Base-by-base conservation (phyloP, 441 rosid species). In the Theobroma grandiflorum region DNA sequence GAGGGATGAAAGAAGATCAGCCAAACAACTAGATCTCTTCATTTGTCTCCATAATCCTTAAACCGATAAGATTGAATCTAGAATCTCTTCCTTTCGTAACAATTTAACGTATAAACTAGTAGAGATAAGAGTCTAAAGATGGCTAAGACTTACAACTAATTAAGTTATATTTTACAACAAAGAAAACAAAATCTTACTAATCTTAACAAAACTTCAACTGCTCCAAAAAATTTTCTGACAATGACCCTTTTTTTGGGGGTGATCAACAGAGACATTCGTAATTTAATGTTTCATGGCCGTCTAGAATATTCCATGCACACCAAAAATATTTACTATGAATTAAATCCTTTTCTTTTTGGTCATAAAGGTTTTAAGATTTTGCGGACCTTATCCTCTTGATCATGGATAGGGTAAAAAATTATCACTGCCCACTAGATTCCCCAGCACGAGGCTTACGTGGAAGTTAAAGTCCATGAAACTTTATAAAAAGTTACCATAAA, bases 61-160 rank as follows among this genome's bases (percentile, higher is more conserved):
- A 72, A n/a, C 50, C 0, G 76, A 72, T 72, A 55, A 72, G 76
- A 55, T n/a, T 72, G 76, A 55, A 38, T 38, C 22, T 53, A 50
- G 31, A 50, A 50, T 71, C 31, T 37, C 35, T n/a, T 53, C 35
- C 33, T 4, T 18, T 33, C 16, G 8, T 31, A 4, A 8, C 35
- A 53, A 18, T 35, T 37, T 49, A 66, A 8, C 18, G 8, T 45
- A 11, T 11, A 50, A 18, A 43, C 14, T 20, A 26, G 11, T 43
- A 42, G 7, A 14, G 55, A 45, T 45, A 22, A 45, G 73, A 11
- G 38, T 68, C 72, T n/a, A 67, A 65, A 8, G 12, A 40, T n/a
- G 72, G 72, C 53, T 22, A 43, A 68, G 72, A n/a, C 18, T 11
- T 43, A 0, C 35, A 10, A 43, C 33, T 67, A 67, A 66, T 66